Evolutionary conservation across 257 asterid species (phyloP), one percentile per base, ranked within the genome.

Genomic region (Paulownia fortunei): DNA sequence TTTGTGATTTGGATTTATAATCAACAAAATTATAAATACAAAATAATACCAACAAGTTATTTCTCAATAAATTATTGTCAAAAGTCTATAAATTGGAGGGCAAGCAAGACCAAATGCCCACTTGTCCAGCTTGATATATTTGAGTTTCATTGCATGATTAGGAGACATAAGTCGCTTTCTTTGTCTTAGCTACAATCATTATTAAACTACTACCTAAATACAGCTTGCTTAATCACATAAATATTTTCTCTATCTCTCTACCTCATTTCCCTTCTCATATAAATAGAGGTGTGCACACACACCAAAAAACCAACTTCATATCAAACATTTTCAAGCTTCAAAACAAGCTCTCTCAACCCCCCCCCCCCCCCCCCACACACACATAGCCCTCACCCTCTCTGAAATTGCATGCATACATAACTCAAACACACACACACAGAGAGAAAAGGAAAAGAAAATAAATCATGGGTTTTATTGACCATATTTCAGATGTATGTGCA

Each of bases 401-500:
- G n/a, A n/a, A n/a, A n/a, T n/a, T n/a, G n/a, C n/a, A n/a, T n/a
- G n/a, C n/a, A n/a, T n/a, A n/a, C n/a, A n/a, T n/a, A n/a, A n/a
- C n/a, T n/a, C n/a, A n/a, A n/a, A 51, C 6, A 13, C n/a, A 18
- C n/a, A 21, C 13, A 32, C 0, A 51, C 51, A 27, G 1, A 18
- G 16, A 39, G 30, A 52, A 15, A 56, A 58, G 26, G 49, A 19
- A 26, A 10, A 16, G 30, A 11, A 47, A 24, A 41, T 23, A 39
- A 41, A 44, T 41, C 24, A 89, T 89, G 96, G 96, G 96, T 59
- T 55, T 89, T 37, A 60, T 91, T n/a, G 96, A 91, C 77, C 88
- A 87, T 80, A 54, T 89, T 37, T 78, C 85, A 49, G 87, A 91
- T 1, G 42, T 87, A 18, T 90, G 73, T 61, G 73, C 85, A 26